Conservation (phyloP, 441 rosid genomes). For the Gossypium lobatum region DNA sequence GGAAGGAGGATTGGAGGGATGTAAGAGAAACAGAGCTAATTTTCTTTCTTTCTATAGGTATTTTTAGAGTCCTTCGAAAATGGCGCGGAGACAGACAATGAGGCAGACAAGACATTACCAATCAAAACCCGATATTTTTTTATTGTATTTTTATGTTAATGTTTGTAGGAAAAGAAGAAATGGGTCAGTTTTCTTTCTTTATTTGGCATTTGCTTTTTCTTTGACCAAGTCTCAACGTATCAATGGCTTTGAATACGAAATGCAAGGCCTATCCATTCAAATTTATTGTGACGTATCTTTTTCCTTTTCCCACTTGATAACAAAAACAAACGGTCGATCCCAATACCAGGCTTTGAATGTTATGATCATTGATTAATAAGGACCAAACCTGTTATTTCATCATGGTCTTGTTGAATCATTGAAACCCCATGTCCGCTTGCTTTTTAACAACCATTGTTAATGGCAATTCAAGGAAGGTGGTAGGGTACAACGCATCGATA, state of each 20-base stretch:
- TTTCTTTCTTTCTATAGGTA: constrained; percentile 10
- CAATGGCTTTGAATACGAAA: constrained; percentile 4
- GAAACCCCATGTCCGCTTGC: not conserved
- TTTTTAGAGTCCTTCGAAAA: constrained; percentile 10
- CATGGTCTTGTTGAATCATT: not conserved
- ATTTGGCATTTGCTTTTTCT: constrained; percentile 3
- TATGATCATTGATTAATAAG: not conserved
- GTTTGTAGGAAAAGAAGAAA: constrained; percentile 7
- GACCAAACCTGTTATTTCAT: not conserved
- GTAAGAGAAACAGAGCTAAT: constrained; percentile 9
- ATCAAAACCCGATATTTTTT: not conserved
- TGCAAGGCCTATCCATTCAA: constrained; percentile 11
- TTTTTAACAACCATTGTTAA: not conserved
- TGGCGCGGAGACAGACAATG: constrained; percentile 23
- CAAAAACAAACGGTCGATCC: not conserved
- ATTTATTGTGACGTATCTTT: not conserved
- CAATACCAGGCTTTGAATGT: not conserved
- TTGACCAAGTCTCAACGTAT: constrained; percentile 6
- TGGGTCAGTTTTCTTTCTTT: not conserved
- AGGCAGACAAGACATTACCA: constrained; percentile 18
- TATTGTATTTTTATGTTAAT: not conserved
- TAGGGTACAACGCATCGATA: not conserved
- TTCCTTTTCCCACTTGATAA: not conserved
- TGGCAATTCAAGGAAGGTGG: not conserved
- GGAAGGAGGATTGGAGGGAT: constrained; percentile 15